A percentile compares a stretch with the other conserved stretches of the same genome.
Conservation (phyloP, 495 filamentous ascomycete genomes). For the Daldinia grandis region DNA sequence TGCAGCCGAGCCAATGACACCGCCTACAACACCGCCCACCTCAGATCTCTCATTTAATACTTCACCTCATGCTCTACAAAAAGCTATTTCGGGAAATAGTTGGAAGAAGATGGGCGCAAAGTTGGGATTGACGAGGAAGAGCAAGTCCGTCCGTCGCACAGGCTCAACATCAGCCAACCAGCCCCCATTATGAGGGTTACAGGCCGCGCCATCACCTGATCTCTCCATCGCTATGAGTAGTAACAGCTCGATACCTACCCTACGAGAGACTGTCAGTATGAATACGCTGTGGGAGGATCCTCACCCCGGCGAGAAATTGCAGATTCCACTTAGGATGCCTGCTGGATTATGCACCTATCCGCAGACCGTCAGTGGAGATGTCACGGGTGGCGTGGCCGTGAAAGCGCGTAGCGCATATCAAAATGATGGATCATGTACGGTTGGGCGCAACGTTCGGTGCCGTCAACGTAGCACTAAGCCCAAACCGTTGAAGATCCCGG, state of each 20-base stretch:
- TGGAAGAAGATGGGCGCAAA: conserved; percentile 90
- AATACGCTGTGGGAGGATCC: conserved; percentile 55
- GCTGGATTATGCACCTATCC: conserved; percentile 45
- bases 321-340: conserved; percentile 43
- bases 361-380: conserved; percentile 48
- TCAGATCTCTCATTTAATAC: conserved; percentile 63
- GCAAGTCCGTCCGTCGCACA: conserved; percentile 50
- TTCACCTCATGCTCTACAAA: conserved; percentile 60
- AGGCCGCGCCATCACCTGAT: conserved; percentile 60
- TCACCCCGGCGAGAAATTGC: conserved; percentile 55
- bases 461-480: conserved; percentile 42
- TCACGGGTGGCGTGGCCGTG: conserved; percentile 62
- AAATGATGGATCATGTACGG: conserved; percentile 25
- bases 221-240: conserved; percentile 43
- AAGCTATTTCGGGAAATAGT: conserved; percentile 61
- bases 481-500: conserved; percentile 51
- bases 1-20: conserved; percentile 79
- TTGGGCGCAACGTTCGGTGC: conserved; percentile 43
- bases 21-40: conserved; percentile 83
- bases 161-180: conserved; percentile 52
- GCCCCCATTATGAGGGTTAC: conserved; percentile 60
- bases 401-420: conserved; percentile 50
- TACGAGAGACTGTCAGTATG: conserved; percentile 30
- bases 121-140: conserved; percentile 72
- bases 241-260: conserved; percentile 23